Evolutionary conservation across 1,284 basidiomycete species (phyloP), one percentile per base, ranked within the genome.

Genomic region (Irpex rosettiformis): DNA sequence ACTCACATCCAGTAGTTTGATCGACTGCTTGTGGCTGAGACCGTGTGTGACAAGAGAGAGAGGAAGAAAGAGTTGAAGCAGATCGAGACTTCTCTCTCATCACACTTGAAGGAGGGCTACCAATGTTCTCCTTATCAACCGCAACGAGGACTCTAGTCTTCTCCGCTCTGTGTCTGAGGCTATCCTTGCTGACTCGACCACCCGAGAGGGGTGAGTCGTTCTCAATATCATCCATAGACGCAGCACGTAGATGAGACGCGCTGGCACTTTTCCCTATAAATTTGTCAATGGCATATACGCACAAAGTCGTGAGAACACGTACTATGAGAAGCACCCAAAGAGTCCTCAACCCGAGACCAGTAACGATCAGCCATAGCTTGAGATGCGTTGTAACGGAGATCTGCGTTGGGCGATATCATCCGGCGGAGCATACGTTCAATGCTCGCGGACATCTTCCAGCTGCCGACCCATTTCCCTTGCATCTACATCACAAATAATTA

Each of bases 381-480:
- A 1, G 74, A 71, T 3, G 90, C 85, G 1, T 82, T 89, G 64
- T 84, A 86, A 2, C 92, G 80, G 43, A 86, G 67, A 61, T 89
- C 86, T 10, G 88, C 86, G 66, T 89, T 88, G 1, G 91, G 89
- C 10, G 83, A 76, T 28, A 93, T 80, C 93, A 94, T 93, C 54
- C 84, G 76, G 21, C 81, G 79, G 6, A 94, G 73, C 57, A 94
- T 76, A 60, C 77, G 79, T 71, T 93, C 90, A 56, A 79, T 73
- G 62, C 78, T 73, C 56, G 79, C 78, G 2, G 88, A 87, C 78
- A 94, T 87, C 55, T 81, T 78, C 82, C 86, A 95, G 29, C 71
- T 79, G 47, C 88, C 94, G n/a, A 93, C 79, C 92, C 95, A 96
- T 66, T 85, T 84, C 10, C 94, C 94, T 2, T 82, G 80, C 52